These are phyloP conservation scores for Salicornia ramosissima DNA, from an alignment of 148 eudicot genomes.

Conservation along the genomic window DNA sequence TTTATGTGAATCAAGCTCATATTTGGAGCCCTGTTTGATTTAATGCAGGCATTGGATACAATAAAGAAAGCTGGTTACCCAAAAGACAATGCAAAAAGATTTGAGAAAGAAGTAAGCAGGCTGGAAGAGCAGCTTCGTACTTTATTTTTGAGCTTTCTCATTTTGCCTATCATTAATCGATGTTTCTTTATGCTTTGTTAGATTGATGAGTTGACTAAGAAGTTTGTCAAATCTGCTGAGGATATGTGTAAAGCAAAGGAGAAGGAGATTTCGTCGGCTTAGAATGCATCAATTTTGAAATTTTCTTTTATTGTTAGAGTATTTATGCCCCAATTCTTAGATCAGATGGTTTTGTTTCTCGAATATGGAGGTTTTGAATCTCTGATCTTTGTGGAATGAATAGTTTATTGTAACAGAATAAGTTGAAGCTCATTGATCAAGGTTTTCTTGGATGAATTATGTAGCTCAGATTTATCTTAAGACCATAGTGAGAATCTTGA, in stretches of 20 bases:
- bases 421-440: background rate
- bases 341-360: background rate
- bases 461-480: background rate
- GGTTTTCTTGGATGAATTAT: background rate
- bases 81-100: slow-evolving; percentile 70
- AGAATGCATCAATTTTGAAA: slow-evolving; percentile 10
- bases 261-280: slow-evolving; percentile 42
- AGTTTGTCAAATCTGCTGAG: slow-evolving; percentile 47
- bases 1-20: background rate
- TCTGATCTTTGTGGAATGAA: background rate
- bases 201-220: slow-evolving; percentile 47
- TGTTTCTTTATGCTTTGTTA: slow-evolving; percentile 7
- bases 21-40: background rate
- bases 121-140: background rate
- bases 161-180: background rate
- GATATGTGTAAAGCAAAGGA: slow-evolving; percentile 49
- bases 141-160: background rate
- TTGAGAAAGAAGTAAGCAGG: slow-evolving; percentile 84
- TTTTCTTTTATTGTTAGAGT: no score
- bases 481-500: background rate
- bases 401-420: background rate
- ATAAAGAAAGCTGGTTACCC: slow-evolving; percentile 75
- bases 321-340: slow-evolving; percentile 5
- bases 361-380: slow-evolving; percentile 4
- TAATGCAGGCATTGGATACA: slow-evolving; percentile 75